Percentiles rank a stretch among this genome's conserved stretches.
Conservation (phyloP, 2,329 filamentous ascomycete genomes). For the Phialocephala sp. region DNA sequence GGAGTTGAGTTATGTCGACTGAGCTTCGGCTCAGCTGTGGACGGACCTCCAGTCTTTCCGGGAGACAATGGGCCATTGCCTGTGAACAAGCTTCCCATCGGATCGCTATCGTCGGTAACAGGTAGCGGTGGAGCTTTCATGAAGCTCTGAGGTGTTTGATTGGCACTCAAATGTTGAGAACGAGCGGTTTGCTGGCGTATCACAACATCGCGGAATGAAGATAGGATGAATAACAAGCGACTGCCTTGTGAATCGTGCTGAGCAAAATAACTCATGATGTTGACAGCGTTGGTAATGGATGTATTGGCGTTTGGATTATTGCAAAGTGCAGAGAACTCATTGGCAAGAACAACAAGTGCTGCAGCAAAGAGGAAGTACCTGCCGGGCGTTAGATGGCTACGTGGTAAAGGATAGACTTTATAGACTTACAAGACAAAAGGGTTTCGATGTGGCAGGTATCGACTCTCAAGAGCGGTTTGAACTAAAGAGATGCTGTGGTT, state of each 20-base stretch:
- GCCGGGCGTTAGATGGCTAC: not conserved
- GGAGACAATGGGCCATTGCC: not conserved
- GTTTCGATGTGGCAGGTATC: slow-evolving; percentile 56
- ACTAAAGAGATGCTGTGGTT: slow-evolving; percentile 56
- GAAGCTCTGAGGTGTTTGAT: slow-evolving; percentile 12
- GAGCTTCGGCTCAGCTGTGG: not conserved
- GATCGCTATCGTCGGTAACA: slow-evolving; percentile 19
- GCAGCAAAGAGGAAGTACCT: slow-evolving; percentile 64
- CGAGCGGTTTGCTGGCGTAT: slow-evolving; percentile 21
- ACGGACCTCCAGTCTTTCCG: not conserved
- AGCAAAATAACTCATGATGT: slow-evolving; percentile 56
- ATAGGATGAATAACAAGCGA: slow-evolving; percentile 56
- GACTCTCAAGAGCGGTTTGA: slow-evolving; percentile 50
- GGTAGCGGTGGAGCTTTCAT: slow-evolving; percentile 4
- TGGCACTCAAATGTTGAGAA: slow-evolving; percentile 8
- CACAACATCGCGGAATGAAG: slow-evolving; percentile 53
- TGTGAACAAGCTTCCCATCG: slow-evolving; percentile 21
- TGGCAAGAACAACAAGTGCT: slow-evolving; percentile 59
- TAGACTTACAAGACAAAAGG: slow-evolving; percentile 60
- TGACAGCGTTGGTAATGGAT: slow-evolving; percentile 52
- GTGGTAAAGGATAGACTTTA: not conserved
- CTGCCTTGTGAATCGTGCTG: slow-evolving; percentile 54
- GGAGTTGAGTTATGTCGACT: slow-evolving; percentile 11
- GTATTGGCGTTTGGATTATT: slow-evolving; percentile 49
- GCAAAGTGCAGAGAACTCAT: slow-evolving; percentile 59